These are phyloP conservation scores for Tuber borchii DNA, from an alignment of 495 filamentous ascomycete genomes.

Conservation along the genomic window DNA sequence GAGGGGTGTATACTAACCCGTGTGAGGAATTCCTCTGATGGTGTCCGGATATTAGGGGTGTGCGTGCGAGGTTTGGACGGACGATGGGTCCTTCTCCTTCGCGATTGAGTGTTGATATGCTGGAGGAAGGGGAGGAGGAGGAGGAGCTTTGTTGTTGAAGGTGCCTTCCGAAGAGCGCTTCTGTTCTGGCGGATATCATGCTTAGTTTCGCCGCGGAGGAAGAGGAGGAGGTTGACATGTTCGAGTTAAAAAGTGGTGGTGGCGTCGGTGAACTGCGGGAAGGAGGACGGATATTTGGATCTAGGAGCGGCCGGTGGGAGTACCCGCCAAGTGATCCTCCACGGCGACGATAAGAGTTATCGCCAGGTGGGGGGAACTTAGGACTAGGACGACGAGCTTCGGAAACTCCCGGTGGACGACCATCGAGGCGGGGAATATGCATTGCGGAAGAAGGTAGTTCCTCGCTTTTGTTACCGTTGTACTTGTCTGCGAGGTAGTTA, in stretches of 20 bases:
- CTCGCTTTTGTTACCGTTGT: background rate
- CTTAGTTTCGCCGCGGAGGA: background rate
- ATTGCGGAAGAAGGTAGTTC: background rate
- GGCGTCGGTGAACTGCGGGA: background rate
- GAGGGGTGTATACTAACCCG: background rate
- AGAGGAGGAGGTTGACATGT: background rate
- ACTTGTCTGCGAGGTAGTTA: background rate
- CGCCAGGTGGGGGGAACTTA: background rate
- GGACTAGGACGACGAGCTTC: background rate
- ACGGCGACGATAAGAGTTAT: background rate
- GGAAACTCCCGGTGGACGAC: background rate
- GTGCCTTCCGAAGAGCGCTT: background rate
- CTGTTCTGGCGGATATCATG: constrained; percentile 3
- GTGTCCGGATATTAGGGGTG: background rate
- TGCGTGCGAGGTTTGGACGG: background rate
- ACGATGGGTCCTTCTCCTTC: background rate
- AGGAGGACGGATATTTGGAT: background rate
- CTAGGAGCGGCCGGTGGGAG: background rate
- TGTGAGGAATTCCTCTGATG: background rate
- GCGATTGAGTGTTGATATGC: background rate
- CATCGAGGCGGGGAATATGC: background rate
- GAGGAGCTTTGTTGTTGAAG: background rate
- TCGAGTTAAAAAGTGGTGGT: background rate
- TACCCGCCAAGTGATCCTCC: background rate
- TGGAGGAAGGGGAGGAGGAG: background rate